Percentiles rank a stretch among this genome's conserved stretches.
These are phyloP conservation scores for Oldenlandia corymbosa DNA, from an alignment of 257 asterid species.

Conservation along the genomic window DNA sequence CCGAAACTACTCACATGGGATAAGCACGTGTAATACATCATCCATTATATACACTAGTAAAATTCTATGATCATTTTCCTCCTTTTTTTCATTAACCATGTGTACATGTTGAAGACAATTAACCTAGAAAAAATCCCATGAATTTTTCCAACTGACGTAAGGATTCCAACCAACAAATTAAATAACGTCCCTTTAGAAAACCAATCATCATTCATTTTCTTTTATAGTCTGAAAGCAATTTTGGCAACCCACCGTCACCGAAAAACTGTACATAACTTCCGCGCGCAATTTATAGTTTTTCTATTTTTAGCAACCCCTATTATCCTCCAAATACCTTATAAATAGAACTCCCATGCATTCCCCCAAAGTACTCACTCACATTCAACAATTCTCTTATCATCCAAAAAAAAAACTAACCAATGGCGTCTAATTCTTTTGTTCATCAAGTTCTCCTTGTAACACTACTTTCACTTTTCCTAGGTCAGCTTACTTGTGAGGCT, in stretches of 20 bases:
- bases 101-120: too few species aligned
- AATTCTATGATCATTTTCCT: too few species aligned
- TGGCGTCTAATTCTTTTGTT: background rate
- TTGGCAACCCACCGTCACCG: background rate
- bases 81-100: too few species aligned
- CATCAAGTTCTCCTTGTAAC: background rate
- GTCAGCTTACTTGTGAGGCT: constrained; percentile 14
- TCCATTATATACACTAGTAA: too few species aligned
- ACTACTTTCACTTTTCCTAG: background rate
- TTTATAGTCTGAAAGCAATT: background rate
- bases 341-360: constrained; percentile 21
- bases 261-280: constrained; percentile 21
- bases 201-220: background rate
- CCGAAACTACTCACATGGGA: too few species aligned
- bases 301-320: constrained; percentile 29
- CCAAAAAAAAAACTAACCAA: too few species aligned
- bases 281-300: background rate
- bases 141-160: too few species aligned
- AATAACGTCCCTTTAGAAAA: background rate
- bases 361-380: background rate
- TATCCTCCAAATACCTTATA: constrained; percentile 27
- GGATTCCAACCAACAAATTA: background rate
- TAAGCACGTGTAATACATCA: too few species aligned
- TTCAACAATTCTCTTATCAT: too few species aligned
- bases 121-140: too few species aligned